These are phyloP conservation scores for Pneumocystis carinii DNA, from an alignment of 1,139 yeast species.

Conservation along the genomic window DNA sequence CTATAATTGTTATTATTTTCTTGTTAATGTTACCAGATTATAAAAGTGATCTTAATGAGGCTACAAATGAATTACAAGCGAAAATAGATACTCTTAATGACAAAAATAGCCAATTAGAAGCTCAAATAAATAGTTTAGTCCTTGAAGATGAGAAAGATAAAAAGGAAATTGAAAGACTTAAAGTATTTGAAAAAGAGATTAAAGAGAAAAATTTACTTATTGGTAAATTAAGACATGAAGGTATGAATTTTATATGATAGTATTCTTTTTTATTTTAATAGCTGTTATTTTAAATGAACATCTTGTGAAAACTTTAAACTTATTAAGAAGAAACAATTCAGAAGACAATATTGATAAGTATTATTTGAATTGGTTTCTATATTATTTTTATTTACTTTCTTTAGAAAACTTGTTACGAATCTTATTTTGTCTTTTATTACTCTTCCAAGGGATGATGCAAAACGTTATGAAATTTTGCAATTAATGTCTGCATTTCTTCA, in stretches of 20 bases:
- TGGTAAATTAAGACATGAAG: conserved; percentile 83
- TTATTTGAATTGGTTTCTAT: conserved; percentile 1
- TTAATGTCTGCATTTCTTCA: conserved; percentile 66
- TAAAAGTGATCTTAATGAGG: conserved; percentile 25
- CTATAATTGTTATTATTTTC: neutral
- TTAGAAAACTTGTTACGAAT: conserved; percentile 69
- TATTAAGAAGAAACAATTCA: conserved; percentile 53
- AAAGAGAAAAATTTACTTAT: conserved; percentile 66
- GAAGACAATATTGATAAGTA: conserved; percentile 35
- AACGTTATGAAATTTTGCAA: conserved; percentile 80
- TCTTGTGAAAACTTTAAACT: conserved; percentile 70
- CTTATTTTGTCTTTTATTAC: conserved; percentile 70
- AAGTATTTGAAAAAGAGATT: conserved; percentile 35
- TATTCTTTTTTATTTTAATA: neutral
- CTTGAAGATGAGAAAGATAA: conserved; percentile 16
- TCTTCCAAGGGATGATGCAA: conserved; percentile 83
- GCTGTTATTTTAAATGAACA: conserved; percentile 92
- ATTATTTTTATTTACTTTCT: conserved; percentile 39
- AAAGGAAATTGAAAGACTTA: conserved; percentile 19
- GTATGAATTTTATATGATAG: conserved; percentile 2
- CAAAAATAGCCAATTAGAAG: conserved; percentile 14
- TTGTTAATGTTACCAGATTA: conserved; percentile 24
- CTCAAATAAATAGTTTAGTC: conserved; percentile 16
- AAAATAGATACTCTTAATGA: conserved; percentile 19
- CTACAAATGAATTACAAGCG: conserved; percentile 18